These are phyloP conservation scores for Fusarium sp. DNA, from an alignment of 2,329 filamentous ascomycete species.

Conservation along the genomic window DNA sequence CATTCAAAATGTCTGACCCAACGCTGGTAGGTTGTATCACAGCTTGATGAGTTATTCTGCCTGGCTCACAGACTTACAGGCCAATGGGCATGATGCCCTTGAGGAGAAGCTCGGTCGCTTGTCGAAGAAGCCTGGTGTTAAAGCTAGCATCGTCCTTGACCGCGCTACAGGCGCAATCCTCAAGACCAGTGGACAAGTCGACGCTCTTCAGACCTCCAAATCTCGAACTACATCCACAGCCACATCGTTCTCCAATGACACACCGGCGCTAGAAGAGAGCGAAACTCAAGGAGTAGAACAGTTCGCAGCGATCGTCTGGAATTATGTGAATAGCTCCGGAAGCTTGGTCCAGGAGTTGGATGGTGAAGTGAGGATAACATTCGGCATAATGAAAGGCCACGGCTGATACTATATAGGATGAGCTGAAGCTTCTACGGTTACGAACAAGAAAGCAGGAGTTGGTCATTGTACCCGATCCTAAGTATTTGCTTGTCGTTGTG, in stretches of 20 bases:
- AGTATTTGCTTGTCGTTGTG: slow-evolving; percentile 82
- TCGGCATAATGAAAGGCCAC: slow-evolving; percentile 9
- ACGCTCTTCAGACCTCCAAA: slow-evolving; percentile 62
- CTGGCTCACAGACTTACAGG: slow-evolving; percentile 46
- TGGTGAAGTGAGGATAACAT: slow-evolving; percentile 65
- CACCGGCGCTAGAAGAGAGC: slow-evolving; percentile 56
- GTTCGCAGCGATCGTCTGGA: slow-evolving; percentile 81
- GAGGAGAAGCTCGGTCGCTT: slow-evolving; percentile 76
- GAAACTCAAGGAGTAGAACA: slow-evolving; percentile 75
- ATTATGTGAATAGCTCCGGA: slow-evolving; percentile 77
- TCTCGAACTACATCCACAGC: slow-evolving; percentile 53
- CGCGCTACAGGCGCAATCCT: slow-evolving; percentile 78
- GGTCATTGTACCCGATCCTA: slow-evolving; percentile 83
- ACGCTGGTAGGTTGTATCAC: slow-evolving; percentile 36
- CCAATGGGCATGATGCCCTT: slow-evolving; percentile 69
- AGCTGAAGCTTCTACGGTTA: slow-evolving; percentile 79
- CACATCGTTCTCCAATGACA: slow-evolving; percentile 62
- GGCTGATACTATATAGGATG: slow-evolving; percentile 67
- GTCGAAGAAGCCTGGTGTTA: slow-evolving; percentile 82
- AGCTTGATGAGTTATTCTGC: background rate
- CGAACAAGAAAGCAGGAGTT: slow-evolving; percentile 88
- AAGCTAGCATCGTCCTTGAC: slow-evolving; percentile 81
- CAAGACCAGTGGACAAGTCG: slow-evolving; percentile 77
- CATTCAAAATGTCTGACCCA: slow-evolving; percentile 43
- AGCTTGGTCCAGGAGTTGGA: slow-evolving; percentile 79